Percentiles rank a stretch among this genome's conserved stretches.
These are phyloP conservation scores for Leccinum pellstonianum DNA, from an alignment of 768 basidiomycete species.

Conservation along the genomic window DNA sequence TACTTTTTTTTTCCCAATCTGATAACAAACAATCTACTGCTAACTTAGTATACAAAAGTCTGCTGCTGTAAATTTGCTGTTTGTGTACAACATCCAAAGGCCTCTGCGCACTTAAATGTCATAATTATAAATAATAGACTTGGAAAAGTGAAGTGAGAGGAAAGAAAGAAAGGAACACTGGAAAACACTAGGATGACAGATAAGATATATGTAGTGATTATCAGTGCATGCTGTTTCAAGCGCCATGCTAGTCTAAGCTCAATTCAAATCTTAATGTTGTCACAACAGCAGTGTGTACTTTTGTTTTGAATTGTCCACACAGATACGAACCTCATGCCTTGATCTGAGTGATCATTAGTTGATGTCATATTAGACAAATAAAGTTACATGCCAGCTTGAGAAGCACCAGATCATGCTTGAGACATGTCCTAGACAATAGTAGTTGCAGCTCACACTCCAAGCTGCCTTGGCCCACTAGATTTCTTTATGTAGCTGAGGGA, in stretches of 20 bases:
- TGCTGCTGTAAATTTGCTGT: no score
- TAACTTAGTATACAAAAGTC: no score
- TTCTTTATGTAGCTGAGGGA: background rate
- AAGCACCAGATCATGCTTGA: background rate
- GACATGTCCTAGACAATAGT: background rate
- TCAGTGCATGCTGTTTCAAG: no score
- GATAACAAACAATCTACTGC: no score
- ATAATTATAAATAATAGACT: no score
- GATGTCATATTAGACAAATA: background rate
- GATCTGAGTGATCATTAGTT: background rate
- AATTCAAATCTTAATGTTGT: background rate
- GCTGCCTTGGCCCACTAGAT: background rate
- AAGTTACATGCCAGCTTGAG: background rate
- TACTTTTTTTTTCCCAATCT: no score
- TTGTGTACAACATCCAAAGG: no score
- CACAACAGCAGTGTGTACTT: background rate
- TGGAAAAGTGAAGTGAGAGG: no score
- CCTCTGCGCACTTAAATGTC: no score
- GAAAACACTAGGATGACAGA: no score
- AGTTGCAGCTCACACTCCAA: background rate
- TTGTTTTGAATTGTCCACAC: background rate
- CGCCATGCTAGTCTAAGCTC: background rate
- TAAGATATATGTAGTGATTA: no score
- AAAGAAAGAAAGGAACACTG: no score
- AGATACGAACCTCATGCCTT: background rate